phyloP scores from a whole-genome alignment of 306 rosid species.

The Cucurbita argyrosperma region DNA sequence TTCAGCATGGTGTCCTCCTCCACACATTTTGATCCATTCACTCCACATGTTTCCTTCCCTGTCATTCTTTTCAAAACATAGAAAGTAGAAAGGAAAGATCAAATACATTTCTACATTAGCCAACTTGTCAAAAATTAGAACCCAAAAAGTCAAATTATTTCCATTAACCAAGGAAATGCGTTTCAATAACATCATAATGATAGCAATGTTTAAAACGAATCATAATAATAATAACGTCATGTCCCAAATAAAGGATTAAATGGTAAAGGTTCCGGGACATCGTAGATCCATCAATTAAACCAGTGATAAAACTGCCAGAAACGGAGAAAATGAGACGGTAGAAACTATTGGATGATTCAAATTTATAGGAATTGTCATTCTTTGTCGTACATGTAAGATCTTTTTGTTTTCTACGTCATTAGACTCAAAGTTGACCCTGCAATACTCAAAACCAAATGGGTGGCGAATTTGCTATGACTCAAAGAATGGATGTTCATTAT shows the following conservation, averaged over 20 bases:
- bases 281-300: neutral
- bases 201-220: neutral
- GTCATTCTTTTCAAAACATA: conserved; percentile 1
- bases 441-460: neutral
- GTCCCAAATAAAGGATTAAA: neutral
- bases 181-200: neutral
- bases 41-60: conserved; percentile 39
- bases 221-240: neutral
- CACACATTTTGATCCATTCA: conserved; percentile 6
- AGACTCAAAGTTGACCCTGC: neutral
- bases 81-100: conserved; percentile 5
- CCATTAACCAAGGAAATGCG: neutral
- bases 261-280: neutral
- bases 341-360: neutral
- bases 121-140: neutral
- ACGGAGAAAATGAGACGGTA: neutral
- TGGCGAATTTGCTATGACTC: neutral
- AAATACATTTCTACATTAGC: neutral
- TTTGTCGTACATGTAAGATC: neutral
- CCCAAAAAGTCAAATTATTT: neutral
- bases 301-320: neutral
- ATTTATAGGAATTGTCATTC: neutral
- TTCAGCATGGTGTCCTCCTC: conserved; percentile 44
- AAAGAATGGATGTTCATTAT: too few relatives aligned
- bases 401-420: neutral